phyloP scores from a whole-genome alignment of 106 monocot species.

The Allium sativum region DNA sequence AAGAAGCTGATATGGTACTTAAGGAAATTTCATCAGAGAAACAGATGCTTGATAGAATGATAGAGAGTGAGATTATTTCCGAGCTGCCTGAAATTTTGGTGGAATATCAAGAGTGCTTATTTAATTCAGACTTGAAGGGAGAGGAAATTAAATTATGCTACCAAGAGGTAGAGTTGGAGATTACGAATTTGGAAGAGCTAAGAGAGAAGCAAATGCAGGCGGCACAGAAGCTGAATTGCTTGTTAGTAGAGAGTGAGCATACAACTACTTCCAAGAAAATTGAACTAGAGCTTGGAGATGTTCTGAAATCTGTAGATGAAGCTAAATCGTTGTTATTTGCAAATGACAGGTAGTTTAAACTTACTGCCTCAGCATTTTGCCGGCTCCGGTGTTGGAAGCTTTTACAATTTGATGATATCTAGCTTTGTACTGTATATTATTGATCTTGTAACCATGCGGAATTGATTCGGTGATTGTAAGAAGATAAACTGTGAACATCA shows the following conservation, averaged over 20 bases:
- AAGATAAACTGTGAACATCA: no score
- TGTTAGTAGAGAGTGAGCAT: neutral
- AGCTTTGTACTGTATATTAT: no score
- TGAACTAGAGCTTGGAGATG: conserved; percentile 12
- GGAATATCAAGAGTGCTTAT: conserved; percentile 43
- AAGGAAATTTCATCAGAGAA: conserved; percentile 22
- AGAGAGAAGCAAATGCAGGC: conserved; percentile 14
- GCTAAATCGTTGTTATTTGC: conserved; percentile 15
- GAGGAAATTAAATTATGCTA: conserved; percentile 37
- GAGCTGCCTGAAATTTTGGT: conserved; percentile 26
- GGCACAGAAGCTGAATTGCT: conserved; percentile 14
- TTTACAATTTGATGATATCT: no score
- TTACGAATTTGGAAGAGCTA: conserved; percentile 23
- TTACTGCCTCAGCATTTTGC: no score
- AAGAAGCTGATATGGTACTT: conserved; percentile 23
- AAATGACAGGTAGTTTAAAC: neutral
- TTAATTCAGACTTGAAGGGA: conserved; percentile 30
- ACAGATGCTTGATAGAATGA: conserved; percentile 25
- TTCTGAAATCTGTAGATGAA: conserved; percentile 19
- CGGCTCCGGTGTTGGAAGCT: no score
- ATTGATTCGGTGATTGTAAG: no score
- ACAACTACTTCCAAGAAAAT: conserved; percentile 9
- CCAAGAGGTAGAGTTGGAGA: conserved; percentile 18
- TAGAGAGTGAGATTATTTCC: conserved; percentile 7
- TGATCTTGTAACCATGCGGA: no score